Evolutionary conservation across 2,329 filamentous ascomycete species (phyloP).

Genomic region (Capronia epimyces): DNA sequence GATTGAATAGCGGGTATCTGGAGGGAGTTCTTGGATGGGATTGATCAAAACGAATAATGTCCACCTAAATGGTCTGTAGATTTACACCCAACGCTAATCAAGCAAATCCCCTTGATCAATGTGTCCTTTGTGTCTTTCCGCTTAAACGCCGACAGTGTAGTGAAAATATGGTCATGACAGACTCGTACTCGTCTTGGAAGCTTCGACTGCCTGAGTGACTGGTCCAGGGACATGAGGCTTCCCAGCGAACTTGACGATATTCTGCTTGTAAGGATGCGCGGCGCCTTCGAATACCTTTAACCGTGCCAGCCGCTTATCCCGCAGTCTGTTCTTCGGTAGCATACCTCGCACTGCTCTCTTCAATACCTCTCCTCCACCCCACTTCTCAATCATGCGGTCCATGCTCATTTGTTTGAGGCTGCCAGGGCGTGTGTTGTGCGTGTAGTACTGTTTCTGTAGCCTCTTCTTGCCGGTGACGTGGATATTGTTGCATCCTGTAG

Average conservation of each 20-base stretch:
- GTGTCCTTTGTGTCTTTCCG: not conserved
- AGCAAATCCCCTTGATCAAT: constrained; percentile 6
- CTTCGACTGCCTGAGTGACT: constrained; percentile 23
- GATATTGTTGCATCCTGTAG: constrained; percentile 79
- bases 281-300: constrained; percentile 95
- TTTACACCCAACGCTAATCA: constrained; percentile 17
- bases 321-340: constrained; percentile 91
- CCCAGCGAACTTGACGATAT: constrained; percentile 69
- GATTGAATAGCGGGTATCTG: not conserved
- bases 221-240: constrained; percentile 33
- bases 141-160: constrained; percentile 6
- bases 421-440: constrained; percentile 85
- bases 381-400: constrained; percentile 90
- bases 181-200: constrained; percentile 10
- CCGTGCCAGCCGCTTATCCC: constrained; percentile 78
- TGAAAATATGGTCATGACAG: constrained; percentile 3
- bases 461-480: constrained; percentile 88
- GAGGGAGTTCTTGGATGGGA: constrained; percentile 32
- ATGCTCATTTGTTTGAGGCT: constrained; percentile 83
- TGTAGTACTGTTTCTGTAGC: constrained; percentile 91
- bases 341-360: constrained; percentile 91
- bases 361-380: constrained; percentile 86
- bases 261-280: constrained; percentile 84
- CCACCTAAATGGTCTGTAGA: constrained; percentile 1
- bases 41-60: constrained; percentile 3